These are phyloP conservation scores for Heritiera littoralis DNA, from an alignment of 345 rosid genomes.

Conservation along the genomic window DNA sequence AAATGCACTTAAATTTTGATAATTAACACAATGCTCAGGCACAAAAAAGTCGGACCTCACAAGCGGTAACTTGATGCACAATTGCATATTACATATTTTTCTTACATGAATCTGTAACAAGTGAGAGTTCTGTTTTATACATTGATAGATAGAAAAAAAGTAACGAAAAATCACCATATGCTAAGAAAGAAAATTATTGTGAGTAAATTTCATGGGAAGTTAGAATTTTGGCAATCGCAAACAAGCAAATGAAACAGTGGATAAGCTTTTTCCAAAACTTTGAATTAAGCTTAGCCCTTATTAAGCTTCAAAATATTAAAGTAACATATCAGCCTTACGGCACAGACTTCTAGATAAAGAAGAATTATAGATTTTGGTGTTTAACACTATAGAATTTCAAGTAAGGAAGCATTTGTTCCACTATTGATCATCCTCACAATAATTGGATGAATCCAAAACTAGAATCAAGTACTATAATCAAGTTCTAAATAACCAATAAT, in stretches of 20 bases:
- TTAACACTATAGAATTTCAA: neutral
- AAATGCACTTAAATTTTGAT: neutral
- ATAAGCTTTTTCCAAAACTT: conserved; percentile 2
- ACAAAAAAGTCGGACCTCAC: conserved; percentile 12
- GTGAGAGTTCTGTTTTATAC: neutral
- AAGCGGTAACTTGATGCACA: conserved; percentile 9
- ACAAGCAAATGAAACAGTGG: neutral
- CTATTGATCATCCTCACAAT: neutral
- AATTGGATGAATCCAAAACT: conserved; percentile 8
- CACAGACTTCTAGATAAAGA: conserved; percentile 2
- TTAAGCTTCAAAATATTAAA: neutral
- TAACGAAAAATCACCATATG: neutral
- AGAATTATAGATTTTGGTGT: neutral
- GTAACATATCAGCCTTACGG: neutral
- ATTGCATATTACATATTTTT: conserved; percentile 3
- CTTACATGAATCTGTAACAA: neutral
- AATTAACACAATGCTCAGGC: conserved; percentile 9
- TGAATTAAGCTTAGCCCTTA: neutral
- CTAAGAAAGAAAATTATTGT: neutral
- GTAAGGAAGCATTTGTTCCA: neutral
- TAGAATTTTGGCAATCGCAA: neutral
- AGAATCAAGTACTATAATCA: neutral
- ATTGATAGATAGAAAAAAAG: neutral
- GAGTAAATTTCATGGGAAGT: neutral
- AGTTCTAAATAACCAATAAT: neutral